A percentile compares a stretch with the other conserved stretches of the same genome.
Conservation (phyloP, 148 eudicot genomes). For the Beta vulgaris region DNA sequence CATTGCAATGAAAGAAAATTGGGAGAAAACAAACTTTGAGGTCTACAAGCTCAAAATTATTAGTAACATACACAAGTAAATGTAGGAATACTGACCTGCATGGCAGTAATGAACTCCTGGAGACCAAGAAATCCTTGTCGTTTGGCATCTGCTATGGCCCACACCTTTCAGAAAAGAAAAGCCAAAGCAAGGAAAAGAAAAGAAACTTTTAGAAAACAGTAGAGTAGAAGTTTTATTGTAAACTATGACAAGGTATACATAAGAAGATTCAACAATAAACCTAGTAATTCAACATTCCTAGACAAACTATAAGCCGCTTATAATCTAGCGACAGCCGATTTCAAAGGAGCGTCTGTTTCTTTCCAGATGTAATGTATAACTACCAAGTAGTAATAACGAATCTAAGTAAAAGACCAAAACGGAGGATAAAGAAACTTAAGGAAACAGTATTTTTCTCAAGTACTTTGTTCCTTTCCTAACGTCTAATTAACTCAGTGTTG, state of each 20-base stretch:
- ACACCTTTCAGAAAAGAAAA: conserved; percentile 43
- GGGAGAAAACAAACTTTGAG: not conserved
- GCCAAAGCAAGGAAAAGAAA: not conserved
- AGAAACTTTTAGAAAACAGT: not conserved
- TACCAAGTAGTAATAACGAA: too few species aligned
- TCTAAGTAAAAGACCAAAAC: too few species aligned
- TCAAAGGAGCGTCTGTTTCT: too few species aligned
- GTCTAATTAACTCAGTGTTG: too few species aligned
- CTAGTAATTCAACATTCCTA: too few species aligned
- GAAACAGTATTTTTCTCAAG: too few species aligned
- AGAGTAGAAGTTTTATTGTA: not conserved
- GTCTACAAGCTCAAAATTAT: not conserved
- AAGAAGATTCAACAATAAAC: too few species aligned
- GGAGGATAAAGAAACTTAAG: too few species aligned
- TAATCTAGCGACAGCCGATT: too few species aligned
- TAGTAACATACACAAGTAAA: not conserved
- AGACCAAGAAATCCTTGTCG: conserved; percentile 76
- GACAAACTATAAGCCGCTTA: too few species aligned
- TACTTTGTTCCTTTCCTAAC: too few species aligned
- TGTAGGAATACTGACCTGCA: conserved; percentile 55
- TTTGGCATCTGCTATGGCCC: conserved; percentile 83
- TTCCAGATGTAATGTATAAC: too few species aligned
- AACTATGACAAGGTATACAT: not conserved
- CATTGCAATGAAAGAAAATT: conserved; percentile 3
- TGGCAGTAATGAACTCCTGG: conserved; percentile 71